Base-by-base conservation (phyloP, 352 stramenopile species). In the Globisporangium abappressorium region DNA sequence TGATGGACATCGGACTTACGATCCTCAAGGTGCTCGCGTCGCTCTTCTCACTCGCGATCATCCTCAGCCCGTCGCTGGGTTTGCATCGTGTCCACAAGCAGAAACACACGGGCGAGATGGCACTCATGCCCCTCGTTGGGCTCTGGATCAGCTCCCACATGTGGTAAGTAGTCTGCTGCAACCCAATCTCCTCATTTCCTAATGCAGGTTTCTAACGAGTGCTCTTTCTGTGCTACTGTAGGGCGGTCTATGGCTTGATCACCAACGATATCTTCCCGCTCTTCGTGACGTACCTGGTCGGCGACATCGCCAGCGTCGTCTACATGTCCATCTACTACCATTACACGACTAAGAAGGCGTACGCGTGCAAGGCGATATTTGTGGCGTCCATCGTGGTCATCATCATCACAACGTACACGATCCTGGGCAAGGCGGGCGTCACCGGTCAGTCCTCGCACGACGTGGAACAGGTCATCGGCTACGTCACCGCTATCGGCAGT, bases 11-110 rank as follows among this genome's bases (percentile, higher is more conserved):
- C 3, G 36, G 54, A 9, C 56, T 70, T 0, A 18, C 65, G 55
- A 5, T 70, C 18, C 28, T 70, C 33, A 70, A 70, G 64, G 57
- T 41, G 56, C 56, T 70, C 30, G 64, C 70, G 66, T 71, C 74
- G 3, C 26, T 69, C 22, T 62, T 75, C 18, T 70, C 74, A 14
- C 68, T 83, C 51, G 66, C 71, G 3, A 71, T 75, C 14, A 76
- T 83, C 43, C 60, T 79, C 2, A 71, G 68, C 12, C 71, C 73
- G 7, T 69, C 68, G 65, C 56, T 68, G 3, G 70, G 73, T 28
- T 30, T 65, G 9, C 47, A 51, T 8, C 36, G 53, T 22, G 20
- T 49, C 24, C 34, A 5, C 30, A 11, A 62, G n/a, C 28, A 63
- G 18, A 41, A 59, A 24, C 64, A 49, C 43, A 70, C 64, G 64